Conservation (phyloP, 2,329 filamentous ascomycete species). For the Colletotrichum musicola region DNA sequence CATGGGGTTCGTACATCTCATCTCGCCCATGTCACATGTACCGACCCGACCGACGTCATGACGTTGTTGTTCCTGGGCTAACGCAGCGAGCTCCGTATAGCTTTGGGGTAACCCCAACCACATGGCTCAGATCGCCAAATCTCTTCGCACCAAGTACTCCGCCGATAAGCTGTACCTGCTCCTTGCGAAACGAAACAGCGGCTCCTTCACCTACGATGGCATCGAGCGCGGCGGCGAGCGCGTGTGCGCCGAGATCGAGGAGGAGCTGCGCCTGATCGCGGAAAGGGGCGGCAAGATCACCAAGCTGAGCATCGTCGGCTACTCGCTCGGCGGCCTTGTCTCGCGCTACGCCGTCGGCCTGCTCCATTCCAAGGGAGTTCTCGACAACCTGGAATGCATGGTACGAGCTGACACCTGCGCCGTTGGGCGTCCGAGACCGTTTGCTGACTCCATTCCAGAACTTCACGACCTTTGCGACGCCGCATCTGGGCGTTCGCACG, state of each 20-base stretch:
- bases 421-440: not conserved
- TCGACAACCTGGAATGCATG: slow-evolving; percentile 84
- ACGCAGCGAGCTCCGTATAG: slow-evolving; percentile 52
- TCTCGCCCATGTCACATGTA: not conserved
- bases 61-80: slow-evolving; percentile 37
- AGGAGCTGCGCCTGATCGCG: slow-evolving; percentile 69
- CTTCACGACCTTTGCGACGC: slow-evolving; percentile 92
- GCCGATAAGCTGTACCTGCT: slow-evolving; percentile 77
- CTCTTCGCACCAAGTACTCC: slow-evolving; percentile 71
- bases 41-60: slow-evolving; percentile 38
- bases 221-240: slow-evolving; percentile 77
- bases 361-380: slow-evolving; percentile 82
- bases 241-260: slow-evolving; percentile 75
- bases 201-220: slow-evolving; percentile 79
- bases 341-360: slow-evolving; percentile 89
- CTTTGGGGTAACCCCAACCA: slow-evolving; percentile 86
- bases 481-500: slow-evolving; percentile 81
- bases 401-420: slow-evolving; percentile 54
- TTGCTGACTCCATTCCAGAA: slow-evolving; percentile 65
- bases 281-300: slow-evolving; percentile 76
- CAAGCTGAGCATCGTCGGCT: slow-evolving; percentile 89
- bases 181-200: slow-evolving; percentile 78
- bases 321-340: slow-evolving; percentile 89
- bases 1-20: slow-evolving; percentile 72
- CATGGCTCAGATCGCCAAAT: slow-evolving; percentile 75